Percentiles rank a stretch among this genome's conserved stretches.
phyloP scores from a whole-genome alignment of 2,329 filamentous ascomycete genomes.

The Fusarium irregulare region DNA sequence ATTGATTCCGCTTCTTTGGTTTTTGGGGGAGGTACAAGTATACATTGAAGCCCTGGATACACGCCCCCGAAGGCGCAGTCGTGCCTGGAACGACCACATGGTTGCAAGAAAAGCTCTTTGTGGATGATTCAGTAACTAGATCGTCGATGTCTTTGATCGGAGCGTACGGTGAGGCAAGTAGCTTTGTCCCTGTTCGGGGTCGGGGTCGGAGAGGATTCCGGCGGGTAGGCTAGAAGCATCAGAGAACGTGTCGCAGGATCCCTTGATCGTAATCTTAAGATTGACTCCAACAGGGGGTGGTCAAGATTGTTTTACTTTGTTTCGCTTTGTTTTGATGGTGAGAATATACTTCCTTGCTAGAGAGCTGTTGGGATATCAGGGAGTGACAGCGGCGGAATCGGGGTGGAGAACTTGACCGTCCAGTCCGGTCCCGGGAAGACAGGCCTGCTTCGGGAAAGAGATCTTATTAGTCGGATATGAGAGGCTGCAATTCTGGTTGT shows the following conservation, averaged over 20 bases:
- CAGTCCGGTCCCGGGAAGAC: conserved; percentile 43
- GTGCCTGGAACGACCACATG: conserved; percentile 37
- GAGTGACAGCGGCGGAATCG: conserved; percentile 17
- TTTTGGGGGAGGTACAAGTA: conserved; percentile 13
- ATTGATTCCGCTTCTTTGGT: background rate
- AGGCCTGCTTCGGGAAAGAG: conserved; percentile 37
- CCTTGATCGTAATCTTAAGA: conserved; percentile 5
- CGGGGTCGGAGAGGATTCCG: conserved; percentile 13
- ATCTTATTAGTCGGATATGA: conserved; percentile 41
- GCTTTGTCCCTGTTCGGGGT: conserved; percentile 22
- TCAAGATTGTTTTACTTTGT: background rate
- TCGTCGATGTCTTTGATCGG: conserved; percentile 19
- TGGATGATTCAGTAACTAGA: conserved; percentile 30
- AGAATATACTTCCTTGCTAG: background rate
- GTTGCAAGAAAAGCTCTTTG: conserved; percentile 26
- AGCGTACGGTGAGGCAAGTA: conserved; percentile 24
- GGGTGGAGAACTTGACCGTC: conserved; percentile 26
- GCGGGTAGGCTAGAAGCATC: conserved; percentile 25
- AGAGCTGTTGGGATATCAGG: conserved; percentile 25
- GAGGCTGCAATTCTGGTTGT: conserved; percentile 22
- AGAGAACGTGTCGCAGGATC: conserved; percentile 9
- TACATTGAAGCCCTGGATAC: conserved; percentile 20
- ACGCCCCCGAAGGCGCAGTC: conserved; percentile 29
- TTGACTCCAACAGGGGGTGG: conserved; percentile 3
- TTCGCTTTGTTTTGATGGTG: conserved; percentile 1